Evolutionary conservation across 352 stramenopile species (phyloP), one percentile per base, ranked within the genome.

Genomic region (Pythium brachiatum): DNA sequence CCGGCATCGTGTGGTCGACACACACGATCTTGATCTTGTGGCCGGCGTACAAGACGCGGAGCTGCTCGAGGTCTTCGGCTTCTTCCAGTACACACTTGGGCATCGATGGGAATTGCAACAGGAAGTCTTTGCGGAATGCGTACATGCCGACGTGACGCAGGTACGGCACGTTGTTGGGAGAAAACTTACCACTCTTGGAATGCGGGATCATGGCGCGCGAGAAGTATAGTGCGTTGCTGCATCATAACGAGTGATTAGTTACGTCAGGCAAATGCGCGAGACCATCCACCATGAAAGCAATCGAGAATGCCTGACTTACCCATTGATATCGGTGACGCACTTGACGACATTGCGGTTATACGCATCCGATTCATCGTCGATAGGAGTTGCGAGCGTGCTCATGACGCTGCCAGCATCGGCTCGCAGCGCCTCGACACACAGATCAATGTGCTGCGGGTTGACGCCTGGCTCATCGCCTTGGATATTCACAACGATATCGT

Each of bases 401-500:
- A 94, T 90, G 51, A 90, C 83, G 56, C 70, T 78, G 18, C 59
- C 54, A 21, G 73, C 60, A 32, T 88, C 76, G 1, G 52, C 48
- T 20, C 79, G 76, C 43, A 95, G 58, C 23, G 80, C 81, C 7
- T 76, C 64, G 34, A 95, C 70, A 47, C 83, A 91, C 8, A 66
- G 36, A 32, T 95, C 83, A 36, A 95, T 92, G 52, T 94, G 85
- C 54, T 52, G 73, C 29, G 87, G 81, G 52, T 95, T 81, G 51
- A 95, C 81, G 21, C 81, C 81, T 3, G 85, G 85, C 61, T 95
- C 87, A 53, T 95, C 87, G 36, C 87, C 85, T 57, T 94, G 85
- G 48, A 95, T 82, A 53, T 95, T 95, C 25, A 94, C 82, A 12
- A 95, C 70, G 46, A 93, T 65, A 36, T 95, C 85, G 60, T 89